A percentile compares a stretch with the other conserved stretches of the same genome.
phyloP scores from a whole-genome alignment of 2,329 filamentous ascomycete genomes.

The Fusarium keratoplasticum region DNA sequence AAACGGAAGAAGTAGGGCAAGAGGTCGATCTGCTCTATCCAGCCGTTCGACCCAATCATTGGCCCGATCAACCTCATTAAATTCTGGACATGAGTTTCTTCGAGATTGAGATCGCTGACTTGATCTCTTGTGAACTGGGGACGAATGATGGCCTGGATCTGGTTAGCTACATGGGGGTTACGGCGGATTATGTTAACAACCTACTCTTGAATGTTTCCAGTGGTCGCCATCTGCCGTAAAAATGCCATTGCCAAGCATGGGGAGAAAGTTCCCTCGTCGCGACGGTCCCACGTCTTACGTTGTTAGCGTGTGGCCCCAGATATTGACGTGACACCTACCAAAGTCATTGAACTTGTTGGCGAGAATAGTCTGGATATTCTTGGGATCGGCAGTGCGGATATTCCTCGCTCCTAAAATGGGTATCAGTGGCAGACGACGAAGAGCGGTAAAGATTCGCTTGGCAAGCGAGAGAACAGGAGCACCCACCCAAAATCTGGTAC shows the following conservation, averaged over 20 bases:
- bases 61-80: neutral
- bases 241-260: neutral
- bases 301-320: neutral
- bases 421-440: neutral
- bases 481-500: neutral
- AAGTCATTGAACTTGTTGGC: conserved; percentile 11
- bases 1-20: neutral
- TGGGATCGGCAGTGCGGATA: neutral
- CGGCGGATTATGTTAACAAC: neutral
- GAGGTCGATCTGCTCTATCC: neutral
- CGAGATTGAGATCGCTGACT: neutral
- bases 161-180: neutral
- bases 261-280: neutral
- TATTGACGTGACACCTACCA: neutral
- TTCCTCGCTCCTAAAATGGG: neutral
- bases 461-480: neutral
- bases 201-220: conserved; percentile 6
- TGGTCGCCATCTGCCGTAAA: conserved; percentile 5
- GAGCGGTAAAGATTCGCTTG: neutral
- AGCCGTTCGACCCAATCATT: neutral
- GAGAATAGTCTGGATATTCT: conserved; percentile 11
- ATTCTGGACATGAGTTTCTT: neutral
- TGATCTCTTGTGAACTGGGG: conserved; percentile 3
- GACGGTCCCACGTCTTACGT: neutral
- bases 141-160: neutral